Evolutionary conservation across 1,284 basidiomycete species (phyloP).

Genomic region (Ustilago tritici): DNA sequence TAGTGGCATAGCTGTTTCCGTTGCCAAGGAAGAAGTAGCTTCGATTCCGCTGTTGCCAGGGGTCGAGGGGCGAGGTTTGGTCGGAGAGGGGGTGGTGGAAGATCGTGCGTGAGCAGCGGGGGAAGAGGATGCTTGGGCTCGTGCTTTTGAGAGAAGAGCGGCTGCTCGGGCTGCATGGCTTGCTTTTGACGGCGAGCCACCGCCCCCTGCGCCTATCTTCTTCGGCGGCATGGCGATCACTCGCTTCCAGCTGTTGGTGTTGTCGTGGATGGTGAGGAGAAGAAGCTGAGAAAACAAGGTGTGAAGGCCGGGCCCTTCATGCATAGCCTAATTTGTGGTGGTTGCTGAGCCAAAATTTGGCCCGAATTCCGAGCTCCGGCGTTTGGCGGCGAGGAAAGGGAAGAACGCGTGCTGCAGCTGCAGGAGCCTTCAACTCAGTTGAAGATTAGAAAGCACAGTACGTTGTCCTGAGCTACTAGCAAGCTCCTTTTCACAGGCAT

Average conservation of each 20-base stretch:
- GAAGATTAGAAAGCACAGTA: no score
- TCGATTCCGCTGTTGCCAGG: background rate
- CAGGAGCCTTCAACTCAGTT: background rate
- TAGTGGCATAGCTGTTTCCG: conserved; percentile 32
- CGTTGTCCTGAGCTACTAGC: no score
- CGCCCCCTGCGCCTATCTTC: conserved; percentile 4
- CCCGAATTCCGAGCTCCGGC: conserved; percentile 25
- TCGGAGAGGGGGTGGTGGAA: conserved; percentile 25
- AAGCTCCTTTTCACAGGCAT: no score
- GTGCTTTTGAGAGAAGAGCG: conserved; percentile 43
- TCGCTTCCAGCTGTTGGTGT: no score
- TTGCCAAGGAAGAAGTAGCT: background rate
- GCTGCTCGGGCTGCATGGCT: conserved; percentile 44
- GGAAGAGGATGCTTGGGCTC: conserved; percentile 38
- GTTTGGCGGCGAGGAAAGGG: conserved; percentile 15
- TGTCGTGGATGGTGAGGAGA: background rate
- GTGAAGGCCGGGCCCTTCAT: background rate
- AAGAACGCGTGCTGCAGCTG: conserved; percentile 8
- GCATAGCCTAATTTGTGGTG: conserved; percentile 16
- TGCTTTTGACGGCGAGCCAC: conserved; percentile 35
- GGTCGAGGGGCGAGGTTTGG: conserved; percentile 9
- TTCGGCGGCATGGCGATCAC: conserved; percentile 32
- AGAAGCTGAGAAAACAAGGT: background rate
- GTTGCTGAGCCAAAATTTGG: conserved; percentile 20
- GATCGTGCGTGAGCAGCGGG: conserved; percentile 36